Percentiles rank a stretch among this genome's conserved stretches.
Conservation (phyloP, 352 stramenopile genomes). For the Aphanomyces cochlioides region DNA sequence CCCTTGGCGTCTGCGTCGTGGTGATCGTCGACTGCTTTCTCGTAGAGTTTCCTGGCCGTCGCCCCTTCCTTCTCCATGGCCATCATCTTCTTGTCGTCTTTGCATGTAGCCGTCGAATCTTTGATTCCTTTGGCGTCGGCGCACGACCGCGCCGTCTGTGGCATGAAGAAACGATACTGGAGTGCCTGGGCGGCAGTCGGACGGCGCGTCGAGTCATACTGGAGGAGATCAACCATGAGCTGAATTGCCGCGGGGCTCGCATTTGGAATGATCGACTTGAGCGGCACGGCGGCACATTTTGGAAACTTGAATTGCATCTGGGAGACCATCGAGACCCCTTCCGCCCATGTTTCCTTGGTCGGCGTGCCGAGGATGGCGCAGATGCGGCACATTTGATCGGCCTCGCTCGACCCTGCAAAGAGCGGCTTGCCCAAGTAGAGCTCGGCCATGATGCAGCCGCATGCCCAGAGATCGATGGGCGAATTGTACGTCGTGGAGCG, state of each 20-base stretch:
- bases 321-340: conserved; percentile 82
- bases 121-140: neutral
- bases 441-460: conserved; percentile 79
- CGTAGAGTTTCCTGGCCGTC: conserved; percentile 38
- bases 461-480: conserved; percentile 79
- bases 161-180: conserved; percentile 92
- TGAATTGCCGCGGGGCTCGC: conserved; percentile 64
- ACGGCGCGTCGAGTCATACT: conserved; percentile 87
- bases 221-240: conserved; percentile 87
- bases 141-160: conserved; percentile 47
- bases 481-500: conserved; percentile 69
- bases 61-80: neutral
- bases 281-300: conserved; percentile 69
- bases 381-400: conserved; percentile 96
- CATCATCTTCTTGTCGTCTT: neutral
- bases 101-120: neutral
- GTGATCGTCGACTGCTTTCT: conserved; percentile 39
- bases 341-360: conserved; percentile 85
- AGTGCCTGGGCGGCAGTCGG: conserved; percentile 87
- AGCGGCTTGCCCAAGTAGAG: conserved; percentile 62
- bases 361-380: conserved; percentile 89
- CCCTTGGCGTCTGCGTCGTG: conserved; percentile 17
- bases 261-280: conserved; percentile 65
- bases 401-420: conserved; percentile 87
- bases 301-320: conserved; percentile 92